Evolutionary conservation across 2,329 filamentous ascomycete genomes (phyloP).

Genomic region (Ophiostoma fasciatum): DNA sequence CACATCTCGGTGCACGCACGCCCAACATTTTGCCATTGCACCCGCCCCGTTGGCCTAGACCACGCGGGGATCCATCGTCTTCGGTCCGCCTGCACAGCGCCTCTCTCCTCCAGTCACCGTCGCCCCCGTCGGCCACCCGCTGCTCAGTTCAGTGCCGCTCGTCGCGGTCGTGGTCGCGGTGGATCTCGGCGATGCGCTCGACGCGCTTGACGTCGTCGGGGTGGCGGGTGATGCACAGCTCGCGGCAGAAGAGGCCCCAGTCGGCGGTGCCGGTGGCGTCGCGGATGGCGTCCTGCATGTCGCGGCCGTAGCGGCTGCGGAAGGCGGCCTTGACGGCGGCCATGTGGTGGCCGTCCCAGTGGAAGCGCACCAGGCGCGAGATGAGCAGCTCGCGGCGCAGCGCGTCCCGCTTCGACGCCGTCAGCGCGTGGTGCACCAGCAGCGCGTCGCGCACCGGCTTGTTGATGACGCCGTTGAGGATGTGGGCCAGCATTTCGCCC

Average conservation of each 20-base stretch:
- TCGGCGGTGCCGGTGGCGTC: slow-evolving; percentile 57
- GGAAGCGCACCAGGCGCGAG: slow-evolving; percentile 71
- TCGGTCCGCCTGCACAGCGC: too few relatives aligned
- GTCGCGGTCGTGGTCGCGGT: too few relatives aligned
- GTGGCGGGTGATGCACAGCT: slow-evolving; percentile 49
- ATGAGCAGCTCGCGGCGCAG: slow-evolving; percentile 77
- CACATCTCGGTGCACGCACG: too few relatives aligned
- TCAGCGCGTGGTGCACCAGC: slow-evolving; percentile 79
- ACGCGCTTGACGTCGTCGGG: slow-evolving; percentile 42
- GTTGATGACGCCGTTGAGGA: slow-evolving; percentile 94
- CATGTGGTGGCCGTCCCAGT: slow-evolving; percentile 83
- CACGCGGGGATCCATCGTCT: too few relatives aligned
- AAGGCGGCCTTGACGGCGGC: slow-evolving; percentile 68
- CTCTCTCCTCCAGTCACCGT: too few relatives aligned
- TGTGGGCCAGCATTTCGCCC: slow-evolving; percentile 89
- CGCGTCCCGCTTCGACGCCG: slow-evolving; percentile 52
- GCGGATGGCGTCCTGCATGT: slow-evolving; percentile 63
- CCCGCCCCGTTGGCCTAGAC: too few relatives aligned
- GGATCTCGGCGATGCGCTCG: slow-evolving; percentile 22
- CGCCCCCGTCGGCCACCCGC: too few relatives aligned
- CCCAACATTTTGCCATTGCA: too few relatives aligned
- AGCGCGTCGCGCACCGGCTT: slow-evolving; percentile 84
- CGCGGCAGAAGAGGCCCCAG: slow-evolving; percentile 62
- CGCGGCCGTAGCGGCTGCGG: slow-evolving; percentile 56
- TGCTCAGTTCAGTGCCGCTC: too few relatives aligned